Percentiles rank a stretch among this genome's conserved stretches.
These are phyloP conservation scores for Xylaria flabelliformis DNA, from an alignment of 495 filamentous ascomycete species.

Conservation along the genomic window DNA sequence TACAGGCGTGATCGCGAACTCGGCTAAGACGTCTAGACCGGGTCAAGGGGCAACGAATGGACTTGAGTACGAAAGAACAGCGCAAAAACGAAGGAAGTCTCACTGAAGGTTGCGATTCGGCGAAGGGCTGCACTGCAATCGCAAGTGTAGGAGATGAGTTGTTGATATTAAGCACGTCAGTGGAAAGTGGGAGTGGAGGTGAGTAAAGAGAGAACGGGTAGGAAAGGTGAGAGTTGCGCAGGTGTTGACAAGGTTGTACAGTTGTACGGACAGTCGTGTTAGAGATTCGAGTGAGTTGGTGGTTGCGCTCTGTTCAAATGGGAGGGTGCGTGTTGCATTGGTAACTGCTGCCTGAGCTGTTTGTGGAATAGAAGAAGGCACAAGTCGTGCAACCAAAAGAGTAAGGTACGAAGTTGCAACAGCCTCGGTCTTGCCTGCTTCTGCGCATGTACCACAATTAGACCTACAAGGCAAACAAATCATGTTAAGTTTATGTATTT, in stretches of 20 bases:
- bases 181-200: neutral
- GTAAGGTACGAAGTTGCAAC: neutral
- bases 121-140: constrained; percentile 4
- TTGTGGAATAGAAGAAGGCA: constrained; percentile 5
- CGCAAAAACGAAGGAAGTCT: constrained; percentile 8
- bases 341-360: neutral
- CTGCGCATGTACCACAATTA: neutral
- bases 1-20: neutral
- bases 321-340: neutral
- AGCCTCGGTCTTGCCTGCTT: neutral
- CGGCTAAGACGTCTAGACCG: neutral
- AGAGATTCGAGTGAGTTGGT: neutral
- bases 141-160: neutral
- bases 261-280: neutral
- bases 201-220: neutral
- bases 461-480: neutral
- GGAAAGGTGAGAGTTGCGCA: neutral
- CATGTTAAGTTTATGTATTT: neutral
- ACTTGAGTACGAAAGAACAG: neutral
- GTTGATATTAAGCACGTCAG: neutral
- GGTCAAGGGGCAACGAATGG: neutral
- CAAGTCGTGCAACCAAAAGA: neutral
- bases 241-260: neutral
- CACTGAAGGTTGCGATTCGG: neutral
- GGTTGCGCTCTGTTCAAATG: neutral